Conservation (phyloP, 306 rosid genomes). For the Senna siamea region DNA sequence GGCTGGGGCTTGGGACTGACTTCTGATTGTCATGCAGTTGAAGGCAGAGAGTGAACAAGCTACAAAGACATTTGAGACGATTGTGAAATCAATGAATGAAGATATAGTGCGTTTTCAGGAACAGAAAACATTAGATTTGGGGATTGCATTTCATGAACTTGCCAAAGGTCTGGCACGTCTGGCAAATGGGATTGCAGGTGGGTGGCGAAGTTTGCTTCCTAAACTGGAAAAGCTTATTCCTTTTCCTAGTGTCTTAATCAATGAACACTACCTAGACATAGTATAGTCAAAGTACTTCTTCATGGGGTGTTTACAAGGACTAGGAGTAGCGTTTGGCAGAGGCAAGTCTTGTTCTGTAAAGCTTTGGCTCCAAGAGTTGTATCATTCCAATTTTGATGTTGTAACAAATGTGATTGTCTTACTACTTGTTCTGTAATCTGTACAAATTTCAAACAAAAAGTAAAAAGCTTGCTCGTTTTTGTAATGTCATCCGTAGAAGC, state of each 20-base stretch:
- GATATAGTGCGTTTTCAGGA: conserved; percentile 86
- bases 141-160: conserved; percentile 86
- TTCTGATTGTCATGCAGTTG: conserved; percentile 63
- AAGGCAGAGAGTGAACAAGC: conserved; percentile 92
- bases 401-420: conserved; percentile 40
- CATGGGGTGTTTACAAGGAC: too few species aligned
- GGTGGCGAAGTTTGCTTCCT: conserved; percentile 91
- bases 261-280: too few species aligned
- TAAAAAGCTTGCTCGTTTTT: conserved; percentile 27
- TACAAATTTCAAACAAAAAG: conserved; percentile 54
- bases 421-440: conserved; percentile 38
- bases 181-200: too few species aligned
- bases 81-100: conserved; percentile 77
- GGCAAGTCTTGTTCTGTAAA: conserved; percentile 46
- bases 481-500: conserved; percentile 15
- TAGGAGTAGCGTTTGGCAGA: conserved; percentile 26
- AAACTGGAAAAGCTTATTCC: conserved; percentile 73
- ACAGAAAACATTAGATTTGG: conserved; percentile 87
- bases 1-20: conserved; percentile 26
- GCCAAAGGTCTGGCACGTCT: too few species aligned
- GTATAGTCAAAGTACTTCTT: too few species aligned
- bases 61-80: conserved; percentile 70
- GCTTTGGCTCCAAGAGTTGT: conserved; percentile 38
- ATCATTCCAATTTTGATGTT: conserved; percentile 46
- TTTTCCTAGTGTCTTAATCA: conserved; percentile 47